Percentiles rank a stretch among this genome's conserved stretches.
Evolutionary conservation across 805 yeast genomes (phyloP).

Genomic region (Scheffersomyces stipitis): DNA sequence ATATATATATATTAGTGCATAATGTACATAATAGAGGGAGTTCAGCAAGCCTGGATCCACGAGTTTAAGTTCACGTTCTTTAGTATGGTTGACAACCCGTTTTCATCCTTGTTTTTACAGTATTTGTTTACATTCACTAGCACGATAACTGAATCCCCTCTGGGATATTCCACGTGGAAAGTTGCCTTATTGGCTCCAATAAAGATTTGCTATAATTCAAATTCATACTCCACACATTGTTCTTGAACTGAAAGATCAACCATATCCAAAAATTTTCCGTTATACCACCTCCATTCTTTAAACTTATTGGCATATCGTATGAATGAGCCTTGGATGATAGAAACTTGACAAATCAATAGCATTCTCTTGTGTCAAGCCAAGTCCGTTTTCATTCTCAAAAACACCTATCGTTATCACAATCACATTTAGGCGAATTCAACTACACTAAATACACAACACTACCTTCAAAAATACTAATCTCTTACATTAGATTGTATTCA

Average conservation of each 20-base stretch:
- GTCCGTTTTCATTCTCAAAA: slow-evolving; percentile 26
- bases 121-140: background rate
- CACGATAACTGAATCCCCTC: background rate
- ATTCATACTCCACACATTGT: slow-evolving; percentile 7
- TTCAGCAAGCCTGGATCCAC: background rate
- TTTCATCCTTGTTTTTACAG: background rate
- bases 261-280: slow-evolving; percentile 13
- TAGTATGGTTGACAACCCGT: background rate
- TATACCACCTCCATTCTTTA: slow-evolving; percentile 23
- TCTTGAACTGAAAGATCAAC: slow-evolving; percentile 27
- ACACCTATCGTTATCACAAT: slow-evolving; percentile 30
- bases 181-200: background rate
- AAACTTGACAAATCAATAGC: slow-evolving; percentile 20
- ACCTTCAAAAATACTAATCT: too few species aligned
- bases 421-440: too few species aligned
- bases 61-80: background rate
- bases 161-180: background rate
- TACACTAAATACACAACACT: too few species aligned
- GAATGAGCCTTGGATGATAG: slow-evolving; percentile 18
- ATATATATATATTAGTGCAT: too few species aligned
- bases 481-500: too few species aligned
- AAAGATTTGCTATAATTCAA: too few species aligned
- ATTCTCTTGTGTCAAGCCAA: slow-evolving; percentile 20
- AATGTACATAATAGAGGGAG: too few species aligned
- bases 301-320: slow-evolving; percentile 18